These are phyloP conservation scores for Thozetella sp. DNA, from an alignment of 495 filamentous ascomycete genomes.

Conservation along the genomic window DNA sequence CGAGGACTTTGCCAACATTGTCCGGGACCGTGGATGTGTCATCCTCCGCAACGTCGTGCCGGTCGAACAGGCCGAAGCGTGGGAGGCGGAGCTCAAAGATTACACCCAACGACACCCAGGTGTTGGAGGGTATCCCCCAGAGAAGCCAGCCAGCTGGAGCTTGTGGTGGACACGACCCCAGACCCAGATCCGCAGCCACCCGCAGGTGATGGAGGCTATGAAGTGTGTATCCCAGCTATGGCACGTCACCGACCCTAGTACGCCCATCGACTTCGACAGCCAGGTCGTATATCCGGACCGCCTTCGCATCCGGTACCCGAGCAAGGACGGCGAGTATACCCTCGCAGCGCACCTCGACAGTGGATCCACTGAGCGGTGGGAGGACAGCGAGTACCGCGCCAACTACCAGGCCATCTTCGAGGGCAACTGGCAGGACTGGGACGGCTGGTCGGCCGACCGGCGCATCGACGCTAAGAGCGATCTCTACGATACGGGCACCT, in stretches of 20 bases:
- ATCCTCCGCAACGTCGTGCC: not conserved
- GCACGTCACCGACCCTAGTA: not conserved
- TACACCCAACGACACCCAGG: not conserved
- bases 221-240: not conserved
- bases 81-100: not conserved
- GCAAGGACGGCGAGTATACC: not conserved
- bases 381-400: constrained; percentile 63
- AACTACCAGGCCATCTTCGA: constrained; percentile 65
- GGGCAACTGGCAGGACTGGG: constrained; percentile 71
- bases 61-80: not conserved
- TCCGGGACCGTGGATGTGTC: not conserved
- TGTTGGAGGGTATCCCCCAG: not conserved
- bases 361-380: constrained; percentile 74
- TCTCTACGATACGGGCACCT: constrained; percentile 50
- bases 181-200: not conserved
- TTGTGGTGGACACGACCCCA: not conserved
- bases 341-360: constrained; percentile 44
- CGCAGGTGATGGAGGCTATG: not conserved
- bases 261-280: not conserved
- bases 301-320: not conserved
- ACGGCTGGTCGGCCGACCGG: constrained; percentile 68
- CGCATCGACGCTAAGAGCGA: constrained; percentile 63
- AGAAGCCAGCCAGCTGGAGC: not conserved
- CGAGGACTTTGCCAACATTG: not conserved
- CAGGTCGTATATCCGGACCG: not conserved